Conservation (phyloP, 805 yeast genomes). For the Candida saitoana region DNA sequence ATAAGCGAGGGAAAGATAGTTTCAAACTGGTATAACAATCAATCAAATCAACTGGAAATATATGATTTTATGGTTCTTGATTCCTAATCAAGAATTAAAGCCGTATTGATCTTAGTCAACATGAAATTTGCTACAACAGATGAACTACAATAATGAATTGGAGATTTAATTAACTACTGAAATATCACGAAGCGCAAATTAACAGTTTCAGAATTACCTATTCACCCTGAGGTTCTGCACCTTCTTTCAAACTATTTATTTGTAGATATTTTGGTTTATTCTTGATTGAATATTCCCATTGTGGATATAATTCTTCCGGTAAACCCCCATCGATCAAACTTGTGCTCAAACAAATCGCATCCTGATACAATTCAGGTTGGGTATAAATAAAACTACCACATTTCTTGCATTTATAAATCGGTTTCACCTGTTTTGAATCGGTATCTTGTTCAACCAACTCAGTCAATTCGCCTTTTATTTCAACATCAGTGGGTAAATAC, state of each 20-base stretch:
- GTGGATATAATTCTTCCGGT: neutral
- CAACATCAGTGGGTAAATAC: neutral
- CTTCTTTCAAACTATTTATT: neutral
- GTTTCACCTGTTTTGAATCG: neutral
- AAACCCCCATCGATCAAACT: slow-evolving; percentile 1
- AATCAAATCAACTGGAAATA: too few species aligned
- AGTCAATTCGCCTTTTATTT: neutral
- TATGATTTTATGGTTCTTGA: too few species aligned
- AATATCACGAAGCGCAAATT: too few species aligned
- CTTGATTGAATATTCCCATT: neutral
- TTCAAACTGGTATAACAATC: too few species aligned
- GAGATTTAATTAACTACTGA: too few species aligned
- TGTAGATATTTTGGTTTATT: neutral
- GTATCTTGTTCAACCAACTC: neutral
- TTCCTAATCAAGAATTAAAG: too few species aligned
- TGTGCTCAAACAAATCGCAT: neutral
- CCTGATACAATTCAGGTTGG: neutral
- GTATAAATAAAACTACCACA: slow-evolving; percentile 2
- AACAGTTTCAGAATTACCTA: too few species aligned
- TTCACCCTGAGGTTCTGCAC: neutral
- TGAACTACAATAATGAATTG: too few species aligned
- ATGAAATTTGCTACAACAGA: too few species aligned
- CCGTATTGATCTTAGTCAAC: too few species aligned
- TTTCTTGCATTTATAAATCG: neutral
- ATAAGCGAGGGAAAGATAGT: too few species aligned